Evolutionary conservation across 2,329 filamentous ascomycete species (phyloP).

Genomic region (Ophiostoma ulmi): DNA sequence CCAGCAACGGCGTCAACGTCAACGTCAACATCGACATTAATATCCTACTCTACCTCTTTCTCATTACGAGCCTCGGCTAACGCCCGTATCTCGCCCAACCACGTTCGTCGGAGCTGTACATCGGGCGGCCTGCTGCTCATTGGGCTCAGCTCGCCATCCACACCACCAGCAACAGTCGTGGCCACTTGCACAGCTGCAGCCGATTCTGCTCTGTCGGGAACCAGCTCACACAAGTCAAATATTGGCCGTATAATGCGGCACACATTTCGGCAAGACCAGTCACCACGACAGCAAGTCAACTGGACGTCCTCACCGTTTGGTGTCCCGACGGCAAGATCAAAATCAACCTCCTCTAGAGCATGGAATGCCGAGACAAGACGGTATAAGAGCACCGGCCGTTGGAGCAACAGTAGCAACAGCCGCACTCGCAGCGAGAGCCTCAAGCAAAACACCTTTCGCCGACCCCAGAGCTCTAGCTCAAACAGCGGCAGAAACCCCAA

Average conservation of each 20-base stretch:
- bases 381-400: constrained; percentile 33
- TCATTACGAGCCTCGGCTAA: background rate
- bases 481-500: background rate
- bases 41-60: background rate
- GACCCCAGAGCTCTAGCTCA: background rate
- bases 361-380: constrained; percentile 28
- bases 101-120: constrained; percentile 48
- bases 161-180: constrained; percentile 38
- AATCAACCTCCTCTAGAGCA: background rate
- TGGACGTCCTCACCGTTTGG: constrained; percentile 9
- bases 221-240: constrained; percentile 31
- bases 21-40: background rate
- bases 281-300: background rate
- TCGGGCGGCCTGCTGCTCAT: constrained; percentile 52
- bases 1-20: constrained; percentile 9
- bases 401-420: constrained; percentile 27
- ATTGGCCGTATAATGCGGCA: constrained; percentile 37
- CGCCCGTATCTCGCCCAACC: constrained; percentile 35
- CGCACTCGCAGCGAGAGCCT: background rate
- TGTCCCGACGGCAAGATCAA: background rate
- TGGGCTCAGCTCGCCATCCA: constrained; percentile 40
- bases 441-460: background rate
- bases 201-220: constrained; percentile 34
- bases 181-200: constrained; percentile 39
- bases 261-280: constrained; percentile 32